Conservation (phyloP, 108 stramenopile species). For the Nannochloropsis oceanica region DNA sequence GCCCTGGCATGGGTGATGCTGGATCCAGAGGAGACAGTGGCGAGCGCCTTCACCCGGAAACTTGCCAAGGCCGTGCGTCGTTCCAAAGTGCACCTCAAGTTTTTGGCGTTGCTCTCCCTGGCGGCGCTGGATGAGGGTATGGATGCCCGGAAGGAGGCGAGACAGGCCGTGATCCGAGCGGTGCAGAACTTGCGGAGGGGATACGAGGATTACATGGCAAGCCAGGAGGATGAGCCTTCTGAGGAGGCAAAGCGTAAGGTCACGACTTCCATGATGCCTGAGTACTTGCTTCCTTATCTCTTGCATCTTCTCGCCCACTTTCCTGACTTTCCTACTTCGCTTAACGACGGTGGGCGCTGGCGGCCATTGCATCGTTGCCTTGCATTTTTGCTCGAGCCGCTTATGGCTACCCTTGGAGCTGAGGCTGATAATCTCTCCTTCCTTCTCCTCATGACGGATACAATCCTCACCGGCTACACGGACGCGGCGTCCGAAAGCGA, state of each 20-base stretch:
- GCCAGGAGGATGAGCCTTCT: not conserved
- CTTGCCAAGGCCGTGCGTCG: not conserved
- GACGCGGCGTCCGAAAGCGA: not conserved
- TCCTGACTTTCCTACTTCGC: slow-evolving; percentile 7
- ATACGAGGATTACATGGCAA: not conserved
- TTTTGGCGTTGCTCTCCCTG: slow-evolving; percentile 21
- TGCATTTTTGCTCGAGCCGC: slow-evolving; percentile 4
- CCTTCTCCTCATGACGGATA: slow-evolving; percentile 24
- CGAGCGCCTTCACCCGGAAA: not conserved
- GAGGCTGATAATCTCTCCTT: slow-evolving; percentile 12
- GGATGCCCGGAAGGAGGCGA: slow-evolving; percentile 3
- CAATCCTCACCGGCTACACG: slow-evolving; percentile 11
- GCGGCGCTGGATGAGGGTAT: slow-evolving; percentile 11
- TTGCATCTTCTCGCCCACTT: slow-evolving; percentile 22
- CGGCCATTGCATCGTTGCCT: slow-evolving; percentile 9
- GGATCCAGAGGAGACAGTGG: slow-evolving; percentile 11
- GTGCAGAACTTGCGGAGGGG: slow-evolving; percentile 1
- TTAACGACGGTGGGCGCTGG: slow-evolving; percentile 9
- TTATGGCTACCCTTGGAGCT: not conserved
- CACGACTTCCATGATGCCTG: slow-evolving; percentile 11
- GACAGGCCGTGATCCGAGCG: not conserved
- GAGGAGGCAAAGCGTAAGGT: not conserved
- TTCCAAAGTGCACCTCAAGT: slow-evolving; percentile 6
- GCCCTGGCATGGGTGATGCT: slow-evolving; percentile 19
- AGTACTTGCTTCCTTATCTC: slow-evolving; percentile 18